Percentiles rank a stretch among this genome's conserved stretches.
phyloP scores from a whole-genome alignment of 257 asterid genomes.

The Solanum pinnatisectum region DNA sequence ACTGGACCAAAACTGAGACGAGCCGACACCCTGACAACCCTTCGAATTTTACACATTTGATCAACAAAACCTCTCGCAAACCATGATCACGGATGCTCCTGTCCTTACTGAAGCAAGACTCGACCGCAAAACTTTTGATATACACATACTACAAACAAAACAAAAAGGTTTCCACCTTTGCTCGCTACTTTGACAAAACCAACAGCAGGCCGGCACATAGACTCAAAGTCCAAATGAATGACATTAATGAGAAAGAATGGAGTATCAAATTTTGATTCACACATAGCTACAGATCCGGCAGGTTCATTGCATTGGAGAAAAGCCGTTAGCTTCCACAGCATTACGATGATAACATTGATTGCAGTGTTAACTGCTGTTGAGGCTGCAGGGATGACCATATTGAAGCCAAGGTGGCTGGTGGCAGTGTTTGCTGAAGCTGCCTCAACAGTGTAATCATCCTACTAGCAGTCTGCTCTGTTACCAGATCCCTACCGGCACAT shows the following conservation, averaged over 20 bases:
- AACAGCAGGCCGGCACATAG: background rate
- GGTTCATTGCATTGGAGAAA: background rate
- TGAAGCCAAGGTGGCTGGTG: conserved; percentile 71
- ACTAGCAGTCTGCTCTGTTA: conserved; percentile 67
- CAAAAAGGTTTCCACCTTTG: background rate
- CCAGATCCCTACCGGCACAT: conserved; percentile 82
- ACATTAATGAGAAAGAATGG: conserved; percentile 6
- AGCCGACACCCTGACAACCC: conserved; percentile 9
- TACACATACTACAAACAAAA: conserved; percentile 3
- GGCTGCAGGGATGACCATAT: conserved; percentile 85
- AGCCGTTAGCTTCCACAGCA: background rate
- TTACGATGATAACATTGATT: conserved; percentile 57
- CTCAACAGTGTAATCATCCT: conserved; percentile 74
- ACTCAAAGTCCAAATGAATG: conserved; percentile 3
- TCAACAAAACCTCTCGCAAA: background rate
- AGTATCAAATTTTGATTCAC: background rate
- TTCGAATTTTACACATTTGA: background rate
- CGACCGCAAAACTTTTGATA: background rate
- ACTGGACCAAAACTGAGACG: conserved; percentile 14
- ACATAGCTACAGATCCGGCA: background rate
- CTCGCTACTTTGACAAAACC: conserved; percentile 5
- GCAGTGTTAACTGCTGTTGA: conserved; percentile 79
- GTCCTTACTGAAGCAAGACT: background rate
- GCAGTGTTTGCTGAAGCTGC: conserved; percentile 85
- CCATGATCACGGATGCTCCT: background rate